These are phyloP conservation scores for Ustulina deusta DNA, from an alignment of 2,329 filamentous ascomycete species.

Conservation along the genomic window DNA sequence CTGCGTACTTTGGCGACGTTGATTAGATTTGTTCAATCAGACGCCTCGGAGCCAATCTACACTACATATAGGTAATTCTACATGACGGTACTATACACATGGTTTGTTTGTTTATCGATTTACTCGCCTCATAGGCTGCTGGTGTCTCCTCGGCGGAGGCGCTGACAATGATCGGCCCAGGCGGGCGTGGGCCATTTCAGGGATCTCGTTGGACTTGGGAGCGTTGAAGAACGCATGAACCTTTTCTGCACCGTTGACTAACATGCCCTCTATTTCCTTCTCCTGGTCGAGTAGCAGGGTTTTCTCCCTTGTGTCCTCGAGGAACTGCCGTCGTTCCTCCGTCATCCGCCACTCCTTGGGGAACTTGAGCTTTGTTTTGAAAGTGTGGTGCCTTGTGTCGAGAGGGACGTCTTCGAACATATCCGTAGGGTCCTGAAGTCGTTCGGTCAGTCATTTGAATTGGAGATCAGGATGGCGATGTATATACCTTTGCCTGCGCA, in stretches of 20 bases:
- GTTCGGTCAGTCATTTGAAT: conserved; percentile 31
- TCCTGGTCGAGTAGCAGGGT: conserved; percentile 65
- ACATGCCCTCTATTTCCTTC: conserved; percentile 63
- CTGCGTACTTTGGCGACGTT: background rate
- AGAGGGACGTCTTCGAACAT: conserved; percentile 90
- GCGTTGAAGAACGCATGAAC: conserved; percentile 57
- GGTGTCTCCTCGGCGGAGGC: conserved; percentile 2
- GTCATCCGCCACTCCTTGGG: conserved; percentile 88
- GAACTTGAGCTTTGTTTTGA: conserved; percentile 76
- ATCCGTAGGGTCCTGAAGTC: conserved; percentile 73
- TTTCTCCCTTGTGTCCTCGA: conserved; percentile 71
- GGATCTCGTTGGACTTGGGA: background rate
- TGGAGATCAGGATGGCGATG: conserved; percentile 23
- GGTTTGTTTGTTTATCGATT: conserved; percentile 24
- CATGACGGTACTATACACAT: conserved; percentile 33
- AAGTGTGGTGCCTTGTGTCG: conserved; percentile 85
- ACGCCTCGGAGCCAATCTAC: conserved; percentile 16
- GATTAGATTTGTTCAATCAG: conserved; percentile 30
- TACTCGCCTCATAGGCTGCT: background rate
- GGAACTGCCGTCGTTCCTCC: conserved; percentile 71
- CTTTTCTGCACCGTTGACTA: conserved; percentile 69
- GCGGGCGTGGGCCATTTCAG: conserved; percentile 25
- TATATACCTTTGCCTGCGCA: conserved; percentile 71
- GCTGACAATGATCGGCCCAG: conserved; percentile 3
- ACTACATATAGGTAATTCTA: too few relatives aligned